Evolutionary conservation across 2,329 filamentous ascomycete genomes (phyloP), one percentile per base, ranked within the genome.

Genomic region (Colletotrichum higginsianum): DNA sequence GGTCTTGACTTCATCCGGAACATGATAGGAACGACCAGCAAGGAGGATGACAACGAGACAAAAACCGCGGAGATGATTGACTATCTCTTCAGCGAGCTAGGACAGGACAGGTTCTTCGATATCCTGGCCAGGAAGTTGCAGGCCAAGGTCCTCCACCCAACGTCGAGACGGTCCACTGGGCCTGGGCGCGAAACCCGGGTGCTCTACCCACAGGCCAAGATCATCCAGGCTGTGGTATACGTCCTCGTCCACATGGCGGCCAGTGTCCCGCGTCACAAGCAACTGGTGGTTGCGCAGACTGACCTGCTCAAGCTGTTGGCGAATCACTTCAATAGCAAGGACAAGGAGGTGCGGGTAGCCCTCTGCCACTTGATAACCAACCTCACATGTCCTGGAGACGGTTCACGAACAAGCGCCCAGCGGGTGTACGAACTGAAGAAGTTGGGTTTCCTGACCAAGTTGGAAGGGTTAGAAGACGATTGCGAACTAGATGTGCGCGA

Each of bases 161-260:
- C 87, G 73, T 84, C 81, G 55, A 84, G 86, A 69, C 86, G 84
- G 60, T 75, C 80, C 21, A 73, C 46, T 56, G 73, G 75, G 55
- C 56, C 63, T 55, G 64, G 46, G 47, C 77, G 75, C 50, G 87
- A 88, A 73, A 80, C 86, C 0, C 84, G 86, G 57, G 82, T 91
- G 38, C 79, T 91, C 12, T 86, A 89, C 71, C 87, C 89, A 11
- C 88, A 89, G 74, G 79, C 87, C 30, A 93, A 94, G 80, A 93
- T 98, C 73, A 88, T 98, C 62, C 88, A 90, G 76, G 89, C 93
- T 3, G 92, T 96, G 13, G 90, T 94, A 38, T 96, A 91, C 79
- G 91, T 98, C 67, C 86, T 98, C 60, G 92, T 96, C 16, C 95
- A 98, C 82, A 90, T 98, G 76, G 94, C 95, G 21, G 96, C 95